Base-by-base conservation (phyloP, 179 eudicot genomes). In the Silene noctiflora region DNA sequence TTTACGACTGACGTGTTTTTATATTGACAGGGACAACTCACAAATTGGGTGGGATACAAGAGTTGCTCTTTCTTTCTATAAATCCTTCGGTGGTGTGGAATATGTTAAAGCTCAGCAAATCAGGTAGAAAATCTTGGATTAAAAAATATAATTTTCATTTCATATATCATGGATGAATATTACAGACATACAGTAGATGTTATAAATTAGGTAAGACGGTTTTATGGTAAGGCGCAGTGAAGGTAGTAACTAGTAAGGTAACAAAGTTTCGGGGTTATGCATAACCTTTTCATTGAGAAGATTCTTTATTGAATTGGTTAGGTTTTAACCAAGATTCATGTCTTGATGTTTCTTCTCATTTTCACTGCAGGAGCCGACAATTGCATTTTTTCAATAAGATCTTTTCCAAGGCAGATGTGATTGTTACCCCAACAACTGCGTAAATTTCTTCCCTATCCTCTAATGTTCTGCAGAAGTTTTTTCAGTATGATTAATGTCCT, bases 341-440 rank as follows among this genome's bases (percentile, higher is more conserved):
- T 51, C 42, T 48, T 55, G 69, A 64, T 59, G 63, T 53, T 24
- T 66, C 25, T 72, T 25, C 24, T 58, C 53, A 61, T 48, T 53
- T 20, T 53, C 7, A 71, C n/a, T 77, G 74, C 85, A 95, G 99
- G 86, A 81, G 77, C 14, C 87, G 96, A 51, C 98, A 91, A 62
- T 84, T 89, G 88, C 87, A 82, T 58, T 86, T 95, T 35, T 88
- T 89, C 80, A 81, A 80, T 51, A 93, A 80, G 81, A 88, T 95
- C 68, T 91, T 95, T 79, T 68, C 85, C 61, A 60, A 72, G 48
- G 97, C 93, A 55, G 96, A 95, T 87, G 94, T 93, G 68, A 91
- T 95, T 48, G 98, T 93, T 72, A 86, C 97, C 56, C 99, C 99
- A 46, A 88, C 95, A 29, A 89, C 92, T 4, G 98, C 93, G 99